Base-by-base conservation (phyloP, 2,329 filamentous ascomycete genomes). In the Seiridium cupressi region DNA sequence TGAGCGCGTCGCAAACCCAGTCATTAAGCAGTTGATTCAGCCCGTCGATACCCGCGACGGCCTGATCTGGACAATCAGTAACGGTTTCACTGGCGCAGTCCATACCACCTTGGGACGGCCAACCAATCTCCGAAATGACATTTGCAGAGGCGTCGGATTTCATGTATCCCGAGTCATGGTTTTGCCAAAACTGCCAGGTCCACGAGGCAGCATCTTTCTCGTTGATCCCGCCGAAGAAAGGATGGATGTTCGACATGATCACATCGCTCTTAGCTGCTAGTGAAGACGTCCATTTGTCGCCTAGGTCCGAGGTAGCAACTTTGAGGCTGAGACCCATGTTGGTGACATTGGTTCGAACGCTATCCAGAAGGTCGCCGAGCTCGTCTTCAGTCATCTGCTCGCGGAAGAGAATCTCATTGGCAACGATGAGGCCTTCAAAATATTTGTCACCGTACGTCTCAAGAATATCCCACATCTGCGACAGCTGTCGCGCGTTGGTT, bases 181-280 rank as follows among this genome's bases (percentile, higher is more conserved):
- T 78, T 49, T 89, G 76, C 90, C 93, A 98, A 77, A 97, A 98
- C 13, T 75, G 76, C 76, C 82, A 91, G 0, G 94, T 96, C 94
- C 94, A 98, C 6, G 72, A 77, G 0, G 93, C 89, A 0, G 92
- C 92, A 1, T 83, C 73, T 2, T 84, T 78, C 2, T 87, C 89
- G 0, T 83, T 79, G 10, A 92, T 86, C 51, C 94, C 94, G 0
- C 89, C 90, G 71, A 98, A 98, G 82, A 98, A 97, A 0, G 95
- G 94, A 72, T 98, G 95, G 58, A 98, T 91, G 72, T 98, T 98
- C 66, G 92, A 90, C 93, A 98, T 97, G 75, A 98, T 88, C 69
- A 91, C 88, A 74, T 98, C 93, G 47, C 92, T 90, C 56, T 86
- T 81, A 3, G 77, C 67, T 0, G 90, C 90, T 18, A 98, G 84